phyloP scores from a whole-genome alignment of 2,329 filamentous ascomycete genomes.

The Emmonsia crescens region DNA sequence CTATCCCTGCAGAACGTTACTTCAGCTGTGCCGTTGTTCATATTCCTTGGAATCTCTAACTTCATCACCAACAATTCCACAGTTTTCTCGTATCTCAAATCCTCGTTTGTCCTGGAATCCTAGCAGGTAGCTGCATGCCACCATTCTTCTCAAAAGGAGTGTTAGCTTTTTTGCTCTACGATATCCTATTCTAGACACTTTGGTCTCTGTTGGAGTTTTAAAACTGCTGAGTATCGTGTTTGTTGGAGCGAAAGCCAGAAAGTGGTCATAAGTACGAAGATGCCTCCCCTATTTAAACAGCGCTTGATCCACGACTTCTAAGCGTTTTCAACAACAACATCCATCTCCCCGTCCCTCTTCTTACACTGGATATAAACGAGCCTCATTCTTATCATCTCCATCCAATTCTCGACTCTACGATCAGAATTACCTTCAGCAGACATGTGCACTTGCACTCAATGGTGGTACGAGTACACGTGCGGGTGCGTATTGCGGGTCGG shows the following conservation, averaged over 20 bases:
- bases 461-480: not conserved
- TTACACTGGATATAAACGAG: not conserved
- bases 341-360: not conserved
- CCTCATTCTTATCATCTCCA: not conserved
- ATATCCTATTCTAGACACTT: not conserved
- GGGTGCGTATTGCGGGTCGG: not conserved
- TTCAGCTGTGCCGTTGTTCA: not conserved
- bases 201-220: not conserved
- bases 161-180: not conserved
- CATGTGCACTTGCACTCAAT: constrained; percentile 2
- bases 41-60: not conserved
- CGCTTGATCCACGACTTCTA: not conserved
- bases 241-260: not conserved
- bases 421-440: not conserved
- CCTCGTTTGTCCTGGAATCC: not conserved
- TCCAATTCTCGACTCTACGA: not conserved
- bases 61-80: not conserved
- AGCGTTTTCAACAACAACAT: not conserved
- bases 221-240: not conserved
- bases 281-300: not conserved
- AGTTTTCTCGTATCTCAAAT: not conserved
- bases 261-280: not conserved
- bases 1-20: not conserved
- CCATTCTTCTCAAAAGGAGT: not conserved
- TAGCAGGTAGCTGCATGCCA: not conserved